These are phyloP conservation scores for Nannizziopsis arthrosporioides DNA, from an alignment of 2,329 filamentous ascomycete genomes.

Conservation along the genomic window DNA sequence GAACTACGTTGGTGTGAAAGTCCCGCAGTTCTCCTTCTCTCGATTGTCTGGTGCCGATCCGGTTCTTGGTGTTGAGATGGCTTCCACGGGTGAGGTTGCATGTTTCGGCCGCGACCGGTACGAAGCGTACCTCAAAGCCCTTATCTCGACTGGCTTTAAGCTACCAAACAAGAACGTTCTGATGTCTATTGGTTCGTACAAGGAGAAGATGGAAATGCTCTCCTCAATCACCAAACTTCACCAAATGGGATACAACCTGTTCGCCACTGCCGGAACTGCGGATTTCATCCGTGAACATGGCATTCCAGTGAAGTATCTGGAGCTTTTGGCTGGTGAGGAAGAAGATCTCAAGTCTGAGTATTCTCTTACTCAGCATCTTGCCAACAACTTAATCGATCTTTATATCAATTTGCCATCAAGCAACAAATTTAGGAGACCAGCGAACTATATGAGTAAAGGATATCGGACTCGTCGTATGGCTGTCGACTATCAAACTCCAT, in stretches of 20 bases:
- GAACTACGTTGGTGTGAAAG: slow-evolving; percentile 89
- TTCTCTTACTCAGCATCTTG: slow-evolving; percentile 89
- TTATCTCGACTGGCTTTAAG: slow-evolving; percentile 92
- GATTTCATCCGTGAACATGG: slow-evolving; percentile 92
- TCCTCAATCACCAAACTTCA: slow-evolving; percentile 83
- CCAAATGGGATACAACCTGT: slow-evolving; percentile 86
- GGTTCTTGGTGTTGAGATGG: slow-evolving; percentile 96
- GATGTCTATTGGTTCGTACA: slow-evolving; percentile 90
- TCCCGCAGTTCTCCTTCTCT: slow-evolving; percentile 98
- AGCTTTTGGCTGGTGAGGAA: slow-evolving; percentile 65
- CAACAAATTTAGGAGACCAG: slow-evolving; percentile 91
- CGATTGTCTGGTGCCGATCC: slow-evolving; percentile 91
- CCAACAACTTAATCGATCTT: slow-evolving; percentile 94
- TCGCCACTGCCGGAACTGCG: slow-evolving; percentile 89
- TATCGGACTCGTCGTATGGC: slow-evolving; percentile 97
- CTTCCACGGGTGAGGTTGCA: slow-evolving; percentile 93
- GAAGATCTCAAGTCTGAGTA: slow-evolving; percentile 89
- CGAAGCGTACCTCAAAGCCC: slow-evolving; percentile 91
- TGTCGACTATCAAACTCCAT: slow-evolving; percentile 90
- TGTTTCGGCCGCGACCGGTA: slow-evolving; percentile 94
- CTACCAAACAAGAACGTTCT: slow-evolving; percentile 92
- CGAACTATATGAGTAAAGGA: slow-evolving; percentile 97
- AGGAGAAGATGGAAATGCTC: slow-evolving; percentile 96
- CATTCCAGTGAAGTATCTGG: slow-evolving; percentile 84
- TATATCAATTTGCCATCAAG: slow-evolving; percentile 99